A percentile compares a stretch with the other conserved stretches of the same genome.
phyloP scores from a whole-genome alignment of 352 stramenopile genomes.

The Phytophthora sojae region DNA sequence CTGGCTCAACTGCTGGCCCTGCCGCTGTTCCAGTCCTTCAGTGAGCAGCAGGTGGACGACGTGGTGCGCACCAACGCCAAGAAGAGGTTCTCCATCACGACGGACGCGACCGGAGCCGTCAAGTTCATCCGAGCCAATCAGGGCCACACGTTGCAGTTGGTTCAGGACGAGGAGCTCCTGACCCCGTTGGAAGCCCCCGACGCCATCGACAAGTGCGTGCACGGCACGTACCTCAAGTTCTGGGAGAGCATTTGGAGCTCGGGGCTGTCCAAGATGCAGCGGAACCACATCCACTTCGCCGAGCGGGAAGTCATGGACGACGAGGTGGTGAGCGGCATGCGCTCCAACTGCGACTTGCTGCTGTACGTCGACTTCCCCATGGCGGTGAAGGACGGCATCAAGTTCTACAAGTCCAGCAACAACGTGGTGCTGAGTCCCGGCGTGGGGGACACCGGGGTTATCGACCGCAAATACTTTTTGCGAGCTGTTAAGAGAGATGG shows the following conservation, averaged over 20 bases:
- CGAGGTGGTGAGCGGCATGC: constrained; percentile 84
- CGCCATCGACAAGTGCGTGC: constrained; percentile 66
- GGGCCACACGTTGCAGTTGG: constrained; percentile 72
- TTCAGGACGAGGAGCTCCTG: constrained; percentile 79
- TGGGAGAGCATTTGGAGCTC: constrained; percentile 71
- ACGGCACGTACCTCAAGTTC: constrained; percentile 78
- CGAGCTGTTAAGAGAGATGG: constrained; percentile 61
- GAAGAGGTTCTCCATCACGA: constrained; percentile 78
- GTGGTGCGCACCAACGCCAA: constrained; percentile 77
- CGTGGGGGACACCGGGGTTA: constrained; percentile 50
- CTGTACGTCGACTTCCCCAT: constrained; percentile 73
- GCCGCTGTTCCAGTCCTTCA: constrained; percentile 62
- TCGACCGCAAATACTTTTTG: constrained; percentile 69
- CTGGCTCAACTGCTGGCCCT: constrained; percentile 58
- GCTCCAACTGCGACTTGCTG: constrained; percentile 71
- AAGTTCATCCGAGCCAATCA: constrained; percentile 87
- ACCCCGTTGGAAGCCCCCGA: constrained; percentile 59
- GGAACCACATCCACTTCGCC: constrained; percentile 91
- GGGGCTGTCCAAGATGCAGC: constrained; percentile 79
- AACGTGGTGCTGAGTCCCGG: constrained; percentile 84
- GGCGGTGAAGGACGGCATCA: constrained; percentile 73
- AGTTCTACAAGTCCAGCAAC: constrained; percentile 88
- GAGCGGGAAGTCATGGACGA: constrained; percentile 53
- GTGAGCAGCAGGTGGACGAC: constrained; percentile 64
- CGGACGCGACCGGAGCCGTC: constrained; percentile 41